A percentile compares a stretch with the other conserved stretches of the same genome.
Evolutionary conservation across 2,329 filamentous ascomycete genomes (phyloP).

Genomic region (Ophiocordyceps robertsii): DNA sequence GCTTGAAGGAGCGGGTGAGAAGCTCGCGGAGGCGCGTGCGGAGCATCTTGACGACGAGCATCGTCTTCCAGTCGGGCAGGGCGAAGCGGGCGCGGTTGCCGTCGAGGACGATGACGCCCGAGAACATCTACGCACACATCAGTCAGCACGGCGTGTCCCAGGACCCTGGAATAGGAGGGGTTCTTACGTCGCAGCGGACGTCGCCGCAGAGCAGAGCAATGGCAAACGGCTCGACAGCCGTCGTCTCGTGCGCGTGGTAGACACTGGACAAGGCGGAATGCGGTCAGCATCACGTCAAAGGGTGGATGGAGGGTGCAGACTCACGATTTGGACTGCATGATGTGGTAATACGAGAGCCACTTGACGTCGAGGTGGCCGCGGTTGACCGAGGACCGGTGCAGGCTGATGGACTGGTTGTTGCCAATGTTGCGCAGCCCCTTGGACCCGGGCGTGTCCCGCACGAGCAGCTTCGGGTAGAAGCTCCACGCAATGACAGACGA

Average conservation of each 20-base stretch:
- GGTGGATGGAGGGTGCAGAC: conserved; percentile 5
- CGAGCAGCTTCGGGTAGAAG: conserved; percentile 88
- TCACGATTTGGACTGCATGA: conserved; percentile 82
- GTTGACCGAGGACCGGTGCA: conserved; percentile 85
- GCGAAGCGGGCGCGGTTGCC: conserved; percentile 77
- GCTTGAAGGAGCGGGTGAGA: conserved; percentile 56
- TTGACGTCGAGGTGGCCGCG: conserved; percentile 53
- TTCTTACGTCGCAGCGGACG: conserved; percentile 64
- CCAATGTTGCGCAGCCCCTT: conserved; percentile 84
- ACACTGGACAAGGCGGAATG: conserved; percentile 19
- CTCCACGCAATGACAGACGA: conserved; percentile 81
- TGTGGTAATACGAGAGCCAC: conserved; percentile 92
- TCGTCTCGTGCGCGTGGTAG: conserved; percentile 85
- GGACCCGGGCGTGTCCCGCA: conserved; percentile 52
- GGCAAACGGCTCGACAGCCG: conserved; percentile 66
- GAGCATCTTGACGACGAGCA: conserved; percentile 78
- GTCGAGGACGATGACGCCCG: conserved; percentile 77
- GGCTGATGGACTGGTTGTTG: conserved; percentile 80
- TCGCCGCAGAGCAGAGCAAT: conserved; percentile 80
- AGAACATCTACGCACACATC: conserved; percentile 50
- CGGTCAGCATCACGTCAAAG: background rate
- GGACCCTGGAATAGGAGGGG: background rate
- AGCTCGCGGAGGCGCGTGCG: conserved; percentile 63
- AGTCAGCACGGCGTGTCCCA: background rate
- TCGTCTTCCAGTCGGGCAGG: conserved; percentile 76